A percentile compares a stretch with the other conserved stretches of the same genome.
phyloP scores from a whole-genome alignment of 768 basidiomycete genomes.

The Lenzites betulinus region DNA sequence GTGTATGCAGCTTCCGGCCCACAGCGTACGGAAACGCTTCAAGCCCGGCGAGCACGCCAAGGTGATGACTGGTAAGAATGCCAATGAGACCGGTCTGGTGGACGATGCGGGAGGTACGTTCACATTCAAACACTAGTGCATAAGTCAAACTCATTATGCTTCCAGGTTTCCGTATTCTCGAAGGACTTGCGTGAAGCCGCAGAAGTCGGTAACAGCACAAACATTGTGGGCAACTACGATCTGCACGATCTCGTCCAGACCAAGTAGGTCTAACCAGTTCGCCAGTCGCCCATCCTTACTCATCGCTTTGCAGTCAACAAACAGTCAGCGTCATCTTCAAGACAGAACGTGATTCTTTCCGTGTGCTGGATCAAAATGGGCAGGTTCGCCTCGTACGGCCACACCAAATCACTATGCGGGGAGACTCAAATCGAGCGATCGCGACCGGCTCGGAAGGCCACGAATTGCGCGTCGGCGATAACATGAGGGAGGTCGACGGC shows the following conservation, averaged over 20 bases:
- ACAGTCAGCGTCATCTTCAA: conserved; percentile 98
- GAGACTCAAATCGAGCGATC: conserved; percentile 78
- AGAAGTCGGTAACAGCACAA: conserved; percentile 91
- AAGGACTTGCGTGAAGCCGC: conserved; percentile 97
- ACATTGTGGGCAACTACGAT: conserved; percentile 91
- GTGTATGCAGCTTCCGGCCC: conserved; percentile 81
- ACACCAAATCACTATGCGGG: conserved; percentile 91
- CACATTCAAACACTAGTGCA: background rate
- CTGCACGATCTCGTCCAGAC: conserved; percentile 95
- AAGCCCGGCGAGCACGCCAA: conserved; percentile 98
- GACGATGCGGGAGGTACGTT: conserved; percentile 86
- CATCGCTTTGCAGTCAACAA: conserved; percentile 59
- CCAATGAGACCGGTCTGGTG: conserved; percentile 94
- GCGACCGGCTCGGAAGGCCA: conserved; percentile 90
- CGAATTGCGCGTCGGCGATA: conserved; percentile 84
- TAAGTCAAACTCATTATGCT: background rate
- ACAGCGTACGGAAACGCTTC: conserved; percentile 92
- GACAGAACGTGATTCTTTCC: conserved; percentile 94
- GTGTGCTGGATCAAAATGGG: conserved; percentile 93
- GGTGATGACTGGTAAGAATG: conserved; percentile 94
- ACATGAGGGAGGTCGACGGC: conserved; percentile 89
- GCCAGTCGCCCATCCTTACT: conserved; percentile 7
- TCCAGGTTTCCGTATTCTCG: conserved; percentile 91
- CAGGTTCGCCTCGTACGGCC: conserved; percentile 88
- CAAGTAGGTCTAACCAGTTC: conserved; percentile 61